Conservation (phyloP, 108 stramenopile species). For the Cyclotella kingstonii region DNA sequence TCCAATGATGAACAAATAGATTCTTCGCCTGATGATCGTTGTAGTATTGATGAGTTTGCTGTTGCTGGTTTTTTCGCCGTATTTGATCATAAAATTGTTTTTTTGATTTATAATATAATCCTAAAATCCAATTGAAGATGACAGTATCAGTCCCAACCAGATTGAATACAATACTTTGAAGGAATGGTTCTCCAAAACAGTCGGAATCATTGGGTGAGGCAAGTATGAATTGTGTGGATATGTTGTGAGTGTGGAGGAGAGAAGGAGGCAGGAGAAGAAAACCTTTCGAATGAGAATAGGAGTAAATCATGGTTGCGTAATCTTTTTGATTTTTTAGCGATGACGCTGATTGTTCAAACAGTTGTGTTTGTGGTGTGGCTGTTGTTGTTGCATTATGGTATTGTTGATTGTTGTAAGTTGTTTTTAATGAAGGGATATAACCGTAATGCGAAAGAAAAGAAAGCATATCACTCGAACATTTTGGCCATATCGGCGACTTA, state of each 20-base stretch:
- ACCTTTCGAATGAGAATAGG: conserved; percentile 61
- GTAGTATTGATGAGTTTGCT: no score
- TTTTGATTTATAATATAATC: conserved; percentile 11
- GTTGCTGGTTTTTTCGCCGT: no score
- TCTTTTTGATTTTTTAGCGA: no score
- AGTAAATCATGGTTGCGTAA: conserved; percentile 41
- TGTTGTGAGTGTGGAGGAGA: conserved; percentile 37
- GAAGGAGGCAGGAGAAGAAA: conserved; percentile 55
- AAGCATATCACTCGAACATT: conserved; percentile 13
- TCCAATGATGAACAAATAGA: conserved; percentile 39
- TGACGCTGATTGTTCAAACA: neutral
- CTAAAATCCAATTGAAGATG: conserved; percentile 70
- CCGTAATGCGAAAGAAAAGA: conserved; percentile 18
- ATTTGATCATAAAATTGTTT: neutral
- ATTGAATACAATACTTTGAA: conserved; percentile 50
- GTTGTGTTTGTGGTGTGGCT: neutral
- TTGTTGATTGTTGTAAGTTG: neutral
- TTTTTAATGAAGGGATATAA: conserved; percentile 5
- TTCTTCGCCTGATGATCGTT: no score
- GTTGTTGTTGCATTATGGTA: conserved; percentile 5
- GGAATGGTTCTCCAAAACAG: conserved; percentile 79
- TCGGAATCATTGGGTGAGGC: conserved; percentile 49
- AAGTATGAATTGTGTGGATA: conserved; percentile 57
- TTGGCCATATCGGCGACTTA: no score
- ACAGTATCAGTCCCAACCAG: conserved; percentile 67